Evolutionary conservation across 768 basidiomycete species (phyloP), one percentile per base, ranked within the genome.

Genomic region (Russula olivacea): DNA sequence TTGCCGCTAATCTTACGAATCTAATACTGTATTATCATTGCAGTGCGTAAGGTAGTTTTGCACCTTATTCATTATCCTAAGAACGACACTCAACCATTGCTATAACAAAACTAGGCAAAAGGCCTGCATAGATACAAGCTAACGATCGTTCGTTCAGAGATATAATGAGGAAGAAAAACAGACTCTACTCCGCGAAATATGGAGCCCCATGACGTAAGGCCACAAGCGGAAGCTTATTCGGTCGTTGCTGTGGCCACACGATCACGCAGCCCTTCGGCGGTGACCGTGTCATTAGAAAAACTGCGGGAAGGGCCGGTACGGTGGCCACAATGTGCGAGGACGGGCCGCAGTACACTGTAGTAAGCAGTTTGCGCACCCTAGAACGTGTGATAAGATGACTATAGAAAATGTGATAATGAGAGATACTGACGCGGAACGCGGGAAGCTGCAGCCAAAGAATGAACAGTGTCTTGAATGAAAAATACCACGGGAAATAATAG

Each of bases 401-500:
- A 11, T 45, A 25, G 25, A 51, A 62, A 55, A 56, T n/a, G 38
- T 2, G 17, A 65, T 23, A 52, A 47, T 12, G 51, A 48, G 4
- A 40, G 69, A 34, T 55, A 85, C 90, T 73, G 77, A 92, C 91
- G 72, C 87, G 87, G 79, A 89, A 85, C 43, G 81, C 84, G 47
- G 90, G 88, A 61, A 93, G 85, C 79, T 93, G 91, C 72, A 96
- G 85, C 91, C 91, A 98, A 70, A 96, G 74, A 73, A 94, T 87
- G 80, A 93, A 92, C 61, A 86, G 61, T 55, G 88, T 91, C 88
- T 97, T 98, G 82, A 93, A 83, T 50, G 89, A 86, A 73, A 87
- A 97, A 75, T 96, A 98, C 89, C 93, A 93, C 49, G 94, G 91
- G 69, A 94, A 71, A 72, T 94, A 98, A 80, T 95, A 93, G 68